A percentile compares a stretch with the other conserved stretches of the same genome.
These are phyloP conservation scores for Coniochaeta sp. DNA, from an alignment of 2,329 filamentous ascomycete species.

Conservation along the genomic window DNA sequence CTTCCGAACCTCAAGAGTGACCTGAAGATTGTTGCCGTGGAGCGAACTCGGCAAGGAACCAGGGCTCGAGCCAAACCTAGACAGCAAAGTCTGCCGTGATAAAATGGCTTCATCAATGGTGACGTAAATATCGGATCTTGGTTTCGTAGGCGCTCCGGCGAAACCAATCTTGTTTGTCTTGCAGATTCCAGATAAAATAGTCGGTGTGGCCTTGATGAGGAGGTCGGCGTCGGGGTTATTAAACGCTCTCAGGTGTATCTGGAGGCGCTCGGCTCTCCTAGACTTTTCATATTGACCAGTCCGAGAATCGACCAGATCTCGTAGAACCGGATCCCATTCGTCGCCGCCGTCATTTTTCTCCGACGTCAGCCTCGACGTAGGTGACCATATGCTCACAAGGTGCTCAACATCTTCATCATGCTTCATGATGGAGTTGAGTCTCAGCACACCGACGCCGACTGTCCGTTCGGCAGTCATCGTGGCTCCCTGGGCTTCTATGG, in stretches of 20 bases:
- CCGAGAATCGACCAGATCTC: constrained; percentile 64
- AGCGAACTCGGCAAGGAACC: constrained; percentile 57
- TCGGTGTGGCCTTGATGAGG: constrained; percentile 81
- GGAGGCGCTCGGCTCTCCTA: constrained; percentile 64
- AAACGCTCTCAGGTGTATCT: constrained; percentile 74
- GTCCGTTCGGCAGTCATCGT: constrained; percentile 55
- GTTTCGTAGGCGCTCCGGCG: constrained; percentile 79
- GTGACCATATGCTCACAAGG: constrained; percentile 69
- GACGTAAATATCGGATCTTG: constrained; percentile 90
- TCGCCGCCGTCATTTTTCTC: constrained; percentile 52
- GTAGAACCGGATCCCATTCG: constrained; percentile 67
- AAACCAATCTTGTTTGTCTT: constrained; percentile 90
- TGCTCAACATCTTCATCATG: constrained; percentile 67
- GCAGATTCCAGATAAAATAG: constrained; percentile 70
- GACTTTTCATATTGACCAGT: constrained; percentile 71
- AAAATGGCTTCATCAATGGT: constrained; percentile 76
- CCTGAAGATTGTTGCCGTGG: constrained; percentile 68
- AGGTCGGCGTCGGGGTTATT: constrained; percentile 67
- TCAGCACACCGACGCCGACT: constrained; percentile 70
- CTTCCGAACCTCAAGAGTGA: constrained; percentile 82
- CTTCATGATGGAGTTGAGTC: constrained; percentile 68
- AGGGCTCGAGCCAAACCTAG: constrained; percentile 63
- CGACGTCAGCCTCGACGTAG: constrained; percentile 42
- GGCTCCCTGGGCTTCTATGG: constrained; percentile 21
- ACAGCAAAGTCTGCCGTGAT: constrained; percentile 64